Base-by-base conservation (phyloP, 192 early-diverging fungal genomes). In the Kappamyces sp. region DNA sequence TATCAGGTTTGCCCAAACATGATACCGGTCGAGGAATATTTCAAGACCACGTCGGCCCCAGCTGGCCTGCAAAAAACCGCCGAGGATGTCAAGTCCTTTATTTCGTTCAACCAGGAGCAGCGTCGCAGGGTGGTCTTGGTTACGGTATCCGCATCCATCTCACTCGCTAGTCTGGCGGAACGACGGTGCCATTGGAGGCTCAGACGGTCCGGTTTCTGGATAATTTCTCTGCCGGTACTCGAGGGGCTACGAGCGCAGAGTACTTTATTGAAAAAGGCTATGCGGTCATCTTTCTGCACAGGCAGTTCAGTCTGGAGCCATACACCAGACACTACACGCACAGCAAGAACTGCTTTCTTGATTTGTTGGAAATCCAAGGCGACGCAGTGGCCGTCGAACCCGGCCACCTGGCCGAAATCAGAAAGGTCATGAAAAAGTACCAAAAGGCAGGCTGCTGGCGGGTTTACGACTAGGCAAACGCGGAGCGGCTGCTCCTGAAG, bases 141-240 rank as follows among this genome's bases (percentile, higher is more conserved):
- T 15, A 96, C 93, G 3, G 87, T 87, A 77, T 62, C 63, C 41
- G 7, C 22, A 32, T 49, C 4, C 49, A 35, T 66, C 48, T 67
- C 61, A 59, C 68, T 71, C 6, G 36, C 49, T 50, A 77, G 73
- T 78, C 77, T 38, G 96, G 94, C 35, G 96, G 96, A 39, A 99
- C 96, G 4, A 96, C 91, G 0, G 93, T 98, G 9, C 94, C 93
- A 5, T 74, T 98, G 8, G 94, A 99, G 63, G 85, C 85, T 59
- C 84, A 96, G 66, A 99, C 95, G 2, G 96, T 99, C 45, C 87
- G 96, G 37, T 99, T 99, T 71, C 85, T 99, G 52, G 96, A 99
- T 75, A 99, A 99, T 68, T 99, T 99, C 64, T 89, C 86, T 45
- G 92, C 88, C 3, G 96, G 96, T 9, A 97, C 89, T 7, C 87